Base-by-base conservation (phyloP, 352 stramenopile species). In the Pythium utonaiense region DNA sequence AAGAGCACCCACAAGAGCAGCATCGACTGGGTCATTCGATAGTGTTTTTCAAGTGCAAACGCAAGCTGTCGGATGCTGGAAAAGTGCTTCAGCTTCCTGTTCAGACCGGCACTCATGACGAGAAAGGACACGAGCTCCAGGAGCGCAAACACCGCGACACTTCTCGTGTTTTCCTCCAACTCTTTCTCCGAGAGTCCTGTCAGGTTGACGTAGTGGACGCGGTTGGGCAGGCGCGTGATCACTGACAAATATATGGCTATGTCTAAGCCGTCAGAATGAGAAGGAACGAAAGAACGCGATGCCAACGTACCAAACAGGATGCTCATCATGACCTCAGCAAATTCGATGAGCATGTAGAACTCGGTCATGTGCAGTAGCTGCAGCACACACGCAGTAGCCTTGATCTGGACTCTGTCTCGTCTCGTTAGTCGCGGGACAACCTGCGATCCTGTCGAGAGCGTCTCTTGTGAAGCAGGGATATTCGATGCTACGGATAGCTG, bases 11-110 rank as follows among this genome's bases (percentile, higher is more conserved):
- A 73, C 2, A 66, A 19, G 0, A 66, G 24, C 0, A 71, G 24
- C 30, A 51, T 61, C 3, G 22, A 21, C 36, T 71, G 64, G 5
- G 73, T 25, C 14, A 64, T 30, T 28, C 47, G 36, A 13, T 8
- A 25, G 30, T 80, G 69, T 1, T 66, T 71, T 14, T 65, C 48
- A 25, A 80, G 30, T 1, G 75, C 69, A 21, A 80, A 80, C 6
- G 59, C 60, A 1, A 80, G 54, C 21, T 71, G 66, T 1, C 36
- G 30, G 34, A 64, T 31, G 14, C 24, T 54, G 3, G 57, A 64
- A 2, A 44, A 42, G 6, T n/a, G 3, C n/a, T 36, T 12, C 33
- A 64, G 7, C 34, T 34, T 48, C 14, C 47, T 30, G 36, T 53
- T 44, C 1, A 64, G 13, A 9, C n/a, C n/a, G 21, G 16, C 21